Evolutionary conservation across 768 basidiomycete genomes (phyloP).

Genomic region (Stropharia rugosoannulata): DNA sequence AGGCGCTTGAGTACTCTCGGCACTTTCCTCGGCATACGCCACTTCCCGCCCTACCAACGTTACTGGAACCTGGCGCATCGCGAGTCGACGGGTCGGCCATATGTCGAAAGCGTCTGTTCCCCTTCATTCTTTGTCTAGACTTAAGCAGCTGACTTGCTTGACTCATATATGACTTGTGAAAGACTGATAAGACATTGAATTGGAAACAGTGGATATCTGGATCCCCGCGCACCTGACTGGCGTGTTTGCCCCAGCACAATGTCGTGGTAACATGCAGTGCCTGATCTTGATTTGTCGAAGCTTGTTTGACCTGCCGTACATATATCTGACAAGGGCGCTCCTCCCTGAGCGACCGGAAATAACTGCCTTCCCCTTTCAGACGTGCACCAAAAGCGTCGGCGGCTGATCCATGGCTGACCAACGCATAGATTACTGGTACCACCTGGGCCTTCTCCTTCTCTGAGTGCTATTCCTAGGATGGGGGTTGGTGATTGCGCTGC

Average conservation of each 20-base stretch:
- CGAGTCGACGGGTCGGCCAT: not conserved
- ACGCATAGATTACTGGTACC: constrained; percentile 11
- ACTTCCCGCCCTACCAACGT: not conserved
- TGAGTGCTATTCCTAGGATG: constrained; percentile 5
- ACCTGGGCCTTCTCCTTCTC: not conserved
- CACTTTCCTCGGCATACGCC: constrained; percentile 2
- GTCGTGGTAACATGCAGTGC: constrained; percentile 10
- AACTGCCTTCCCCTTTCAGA: not conserved
- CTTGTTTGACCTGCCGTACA: constrained; percentile 3
- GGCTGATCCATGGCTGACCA: constrained; percentile 4
- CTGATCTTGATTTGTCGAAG: constrained; percentile 14
- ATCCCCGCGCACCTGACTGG: not conserved
- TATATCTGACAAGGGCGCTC: constrained; percentile 9
- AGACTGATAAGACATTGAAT: constrained; percentile 1
- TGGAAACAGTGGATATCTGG: not conserved
- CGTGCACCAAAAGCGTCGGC: not conserved
- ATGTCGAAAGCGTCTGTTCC: not conserved
- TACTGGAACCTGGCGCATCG: not conserved
- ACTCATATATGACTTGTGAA: constrained; percentile 1
- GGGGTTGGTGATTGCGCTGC: constrained; percentile 17
- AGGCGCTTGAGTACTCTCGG: constrained; percentile 13
- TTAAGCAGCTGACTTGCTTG: constrained; percentile 1
- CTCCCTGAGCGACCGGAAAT: constrained; percentile 6
- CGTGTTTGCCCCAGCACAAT: constrained; percentile 6
- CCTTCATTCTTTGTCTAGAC: not conserved